phyloP scores from a whole-genome alignment of 2,329 filamentous ascomycete genomes.

The Phaeosphaeriaceae sp. region DNA sequence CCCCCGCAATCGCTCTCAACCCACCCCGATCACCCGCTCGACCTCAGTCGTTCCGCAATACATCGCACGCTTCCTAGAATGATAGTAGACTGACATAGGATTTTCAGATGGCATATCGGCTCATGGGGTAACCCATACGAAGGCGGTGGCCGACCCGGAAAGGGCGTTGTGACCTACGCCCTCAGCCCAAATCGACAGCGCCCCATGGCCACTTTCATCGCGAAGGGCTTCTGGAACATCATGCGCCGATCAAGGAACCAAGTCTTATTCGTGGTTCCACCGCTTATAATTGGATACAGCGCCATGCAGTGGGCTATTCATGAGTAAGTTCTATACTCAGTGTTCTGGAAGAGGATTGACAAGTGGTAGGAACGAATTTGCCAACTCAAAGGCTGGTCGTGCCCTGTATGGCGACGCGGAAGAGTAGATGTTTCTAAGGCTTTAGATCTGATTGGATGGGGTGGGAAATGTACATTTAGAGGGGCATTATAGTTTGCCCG shows the following conservation, averaged over 20 bases:
- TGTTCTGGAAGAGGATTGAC: slow-evolving; percentile 9
- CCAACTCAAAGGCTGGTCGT: slow-evolving; percentile 79
- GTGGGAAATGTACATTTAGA: slow-evolving; percentile 20
- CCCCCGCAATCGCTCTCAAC: slow-evolving; percentile 6
- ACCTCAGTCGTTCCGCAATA: slow-evolving; percentile 6
- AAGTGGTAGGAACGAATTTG: slow-evolving; percentile 72
- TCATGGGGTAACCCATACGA: slow-evolving; percentile 49
- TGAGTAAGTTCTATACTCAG: slow-evolving; percentile 66
- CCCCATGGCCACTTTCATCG: slow-evolving; percentile 76
- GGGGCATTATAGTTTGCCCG: background rate
- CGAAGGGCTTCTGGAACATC: slow-evolving; percentile 93
- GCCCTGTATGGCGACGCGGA: slow-evolving; percentile 57
- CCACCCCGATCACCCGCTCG: slow-evolving; percentile 8
- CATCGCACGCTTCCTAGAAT: slow-evolving; percentile 1
- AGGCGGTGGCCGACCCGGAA: slow-evolving; percentile 56
- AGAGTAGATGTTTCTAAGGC: slow-evolving; percentile 15
- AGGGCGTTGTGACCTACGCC: slow-evolving; percentile 72
- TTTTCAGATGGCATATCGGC: slow-evolving; percentile 46
- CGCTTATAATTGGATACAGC: slow-evolving; percentile 79
- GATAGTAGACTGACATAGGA: slow-evolving; percentile 16
- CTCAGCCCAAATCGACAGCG: slow-evolving; percentile 88
- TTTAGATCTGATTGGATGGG: slow-evolving; percentile 5
- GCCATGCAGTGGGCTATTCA: slow-evolving; percentile 90
- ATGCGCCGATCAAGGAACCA: slow-evolving; percentile 86
- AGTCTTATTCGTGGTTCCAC: slow-evolving; percentile 86